phyloP scores from a whole-genome alignment of 1,139 yeast species.

The Kodamaea derodonti region DNA sequence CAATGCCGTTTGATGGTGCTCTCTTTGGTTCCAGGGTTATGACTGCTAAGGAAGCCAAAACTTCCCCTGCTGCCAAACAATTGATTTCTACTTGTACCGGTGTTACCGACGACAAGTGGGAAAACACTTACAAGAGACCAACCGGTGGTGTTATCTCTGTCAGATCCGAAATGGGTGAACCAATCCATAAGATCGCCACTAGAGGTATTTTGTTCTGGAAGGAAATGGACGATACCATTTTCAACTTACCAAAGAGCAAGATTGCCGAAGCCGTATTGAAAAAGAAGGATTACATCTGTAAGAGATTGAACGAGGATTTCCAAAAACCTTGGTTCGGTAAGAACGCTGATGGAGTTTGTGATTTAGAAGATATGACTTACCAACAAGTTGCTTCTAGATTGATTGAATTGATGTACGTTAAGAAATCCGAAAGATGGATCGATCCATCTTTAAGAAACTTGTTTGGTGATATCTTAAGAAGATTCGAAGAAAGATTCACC shows the following conservation, averaged over 20 bases:
- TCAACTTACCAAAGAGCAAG: slow-evolving; percentile 87
- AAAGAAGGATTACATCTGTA: slow-evolving; percentile 83
- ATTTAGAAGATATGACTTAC: slow-evolving; percentile 93
- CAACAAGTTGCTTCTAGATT: slow-evolving; percentile 85
- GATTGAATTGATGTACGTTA: slow-evolving; percentile 84
- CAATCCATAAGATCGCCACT: slow-evolving; percentile 97
- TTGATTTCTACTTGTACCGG: slow-evolving; percentile 91
- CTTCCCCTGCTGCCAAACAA: slow-evolving; percentile 89
- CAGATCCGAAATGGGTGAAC: slow-evolving; percentile 99
- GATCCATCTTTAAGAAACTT: slow-evolving; percentile 83
- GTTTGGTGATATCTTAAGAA: slow-evolving; percentile 80
- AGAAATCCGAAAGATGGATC: slow-evolving; percentile 81
- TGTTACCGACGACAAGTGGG: slow-evolving; percentile 88
- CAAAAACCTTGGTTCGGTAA: slow-evolving; percentile 97
- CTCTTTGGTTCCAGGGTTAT: slow-evolving; percentile 94
- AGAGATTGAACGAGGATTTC: slow-evolving; percentile 84
- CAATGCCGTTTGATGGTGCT: slow-evolving; percentile 99
- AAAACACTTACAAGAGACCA: slow-evolving; percentile 86
- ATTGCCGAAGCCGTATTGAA: slow-evolving; percentile 74
- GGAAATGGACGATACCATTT: slow-evolving; percentile 91
- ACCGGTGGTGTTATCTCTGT: slow-evolving; percentile 97
- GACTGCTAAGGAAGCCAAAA: slow-evolving; percentile 95
- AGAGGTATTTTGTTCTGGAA: slow-evolving; percentile 97
- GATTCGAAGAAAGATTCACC: slow-evolving; percentile 96
- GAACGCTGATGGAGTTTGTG: slow-evolving; percentile 77